A percentile compares a stretch with the other conserved stretches of the same genome.
Conservation (phyloP, 192 early-diverging fungal species). For the Linnemannia exigua region DNA sequence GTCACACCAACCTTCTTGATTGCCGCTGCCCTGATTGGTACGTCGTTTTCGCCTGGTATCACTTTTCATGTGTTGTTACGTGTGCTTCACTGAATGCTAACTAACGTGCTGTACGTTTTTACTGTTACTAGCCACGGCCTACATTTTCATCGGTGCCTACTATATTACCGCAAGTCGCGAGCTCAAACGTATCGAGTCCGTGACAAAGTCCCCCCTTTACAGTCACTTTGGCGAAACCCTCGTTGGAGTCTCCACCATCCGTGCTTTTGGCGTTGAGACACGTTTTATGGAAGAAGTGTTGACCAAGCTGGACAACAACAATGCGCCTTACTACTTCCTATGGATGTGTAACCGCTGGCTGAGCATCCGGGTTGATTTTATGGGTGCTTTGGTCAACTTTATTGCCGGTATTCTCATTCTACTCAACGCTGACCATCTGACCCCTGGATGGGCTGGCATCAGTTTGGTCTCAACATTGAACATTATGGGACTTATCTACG, state of each 20-base stretch:
- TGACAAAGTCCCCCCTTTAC: conserved; percentile 80
- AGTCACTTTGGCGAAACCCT: conserved; percentile 86
- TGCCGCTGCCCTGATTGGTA: conserved; percentile 63
- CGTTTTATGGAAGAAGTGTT: conserved; percentile 74
- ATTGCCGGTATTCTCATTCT: conserved; percentile 76
- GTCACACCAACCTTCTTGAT: conserved; percentile 79
- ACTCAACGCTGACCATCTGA: conserved; percentile 60
- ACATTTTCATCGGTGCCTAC: conserved; percentile 47
- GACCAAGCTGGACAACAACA: conserved; percentile 72
- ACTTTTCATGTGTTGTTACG: not conserved
- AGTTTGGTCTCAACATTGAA: conserved; percentile 83
- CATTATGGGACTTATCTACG: conserved; percentile 69
- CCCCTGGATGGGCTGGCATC: conserved; percentile 89
- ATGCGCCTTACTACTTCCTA: conserved; percentile 84
- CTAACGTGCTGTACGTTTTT: conserved; percentile 6
- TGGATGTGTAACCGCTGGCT: conserved; percentile 93
- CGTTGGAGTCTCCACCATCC: conserved; percentile 82
- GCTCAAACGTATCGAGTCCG: conserved; percentile 88
- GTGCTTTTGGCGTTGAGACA: conserved; percentile 82
- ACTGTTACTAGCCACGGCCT: conserved; percentile 68
- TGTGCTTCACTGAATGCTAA: not conserved
- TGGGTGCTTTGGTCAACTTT: conserved; percentile 79
- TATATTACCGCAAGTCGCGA: conserved; percentile 72
- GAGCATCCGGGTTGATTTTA: conserved; percentile 81
- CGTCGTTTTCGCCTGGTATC: not conserved